Base-by-base conservation (phyloP, 805 yeast genomes). In the Candida boidinii region DNA sequence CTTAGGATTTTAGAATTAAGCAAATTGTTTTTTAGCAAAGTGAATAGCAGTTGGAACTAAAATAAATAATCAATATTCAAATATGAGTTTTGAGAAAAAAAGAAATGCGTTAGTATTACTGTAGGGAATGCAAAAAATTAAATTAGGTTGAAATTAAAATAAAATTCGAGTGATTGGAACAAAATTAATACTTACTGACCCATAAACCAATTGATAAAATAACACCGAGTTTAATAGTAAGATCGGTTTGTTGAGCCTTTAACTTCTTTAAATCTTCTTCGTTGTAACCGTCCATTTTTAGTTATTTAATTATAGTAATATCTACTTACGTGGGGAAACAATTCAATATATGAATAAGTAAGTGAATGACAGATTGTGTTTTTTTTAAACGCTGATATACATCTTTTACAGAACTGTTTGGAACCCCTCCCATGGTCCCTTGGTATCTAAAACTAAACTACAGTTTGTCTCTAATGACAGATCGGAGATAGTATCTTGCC, bases 161-260 rank as follows among this genome's bases (percentile, higher is more conserved):
- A 12, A 18, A n/a, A n/a, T n/a, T n/a, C 7, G 21, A 36, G 33
- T 35, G 24, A 30, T 29, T 17, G 34, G 37, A 34, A n/a, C n/a
- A n/a, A n/a, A n/a, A n/a, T n/a, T n/a, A n/a, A n/a, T n/a, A n/a
- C n/a, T n/a, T n/a, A n/a, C n/a, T n/a, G n/a, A n/a, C n/a, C 78
- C 79, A 81, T 49, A 81, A 66, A 16, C 76, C 75, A 39, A 77
- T 72, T 30, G 85, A 84, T 39, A 79, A 60, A 42, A 68, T 55
- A 29, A 74, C 76, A 17, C 88, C 84, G 29, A 67, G 60, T 45
- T 60, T 62, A 45, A 81, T 57, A 30, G 84, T 79, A 40, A 67
- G 64, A 48, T 66, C 62, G 33, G 84, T 75, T 45, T 67, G 70
- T 48, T 71, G 67, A 56, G 79, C 78, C 52, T 78, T 86, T 36